These are phyloP conservation scores for Phylloporus sp. DNA, from an alignment of 768 basidiomycete genomes.

Conservation along the genomic window DNA sequence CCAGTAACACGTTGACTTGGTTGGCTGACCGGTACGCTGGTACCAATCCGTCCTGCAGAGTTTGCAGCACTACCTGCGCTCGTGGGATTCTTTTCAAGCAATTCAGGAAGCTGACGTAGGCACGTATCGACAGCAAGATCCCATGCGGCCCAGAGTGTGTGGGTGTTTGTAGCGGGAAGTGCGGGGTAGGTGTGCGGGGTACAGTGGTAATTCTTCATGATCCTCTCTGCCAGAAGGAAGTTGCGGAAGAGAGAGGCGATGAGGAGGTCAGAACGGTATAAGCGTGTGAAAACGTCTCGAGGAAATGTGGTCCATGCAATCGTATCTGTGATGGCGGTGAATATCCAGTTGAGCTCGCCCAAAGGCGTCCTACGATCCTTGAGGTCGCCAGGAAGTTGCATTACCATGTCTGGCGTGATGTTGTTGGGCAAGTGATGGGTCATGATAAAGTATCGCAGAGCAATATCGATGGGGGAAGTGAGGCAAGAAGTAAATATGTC, in stretches of 20 bases:
- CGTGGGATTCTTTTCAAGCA: slow-evolving; percentile 46
- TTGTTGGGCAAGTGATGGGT: slow-evolving; percentile 80
- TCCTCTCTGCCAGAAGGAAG: slow-evolving; percentile 92
- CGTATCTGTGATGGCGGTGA: slow-evolving; percentile 97
- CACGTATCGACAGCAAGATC: slow-evolving; percentile 95
- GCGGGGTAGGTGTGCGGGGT: slow-evolving; percentile 91
- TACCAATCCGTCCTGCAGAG: slow-evolving; percentile 13
- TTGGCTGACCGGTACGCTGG: slow-evolving; percentile 12
- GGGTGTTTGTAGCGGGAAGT: slow-evolving; percentile 94
- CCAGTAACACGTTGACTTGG: slow-evolving; percentile 16
- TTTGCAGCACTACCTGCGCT: slow-evolving; percentile 18
- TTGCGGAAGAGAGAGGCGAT: slow-evolving; percentile 97
- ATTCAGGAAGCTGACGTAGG: slow-evolving; percentile 84
- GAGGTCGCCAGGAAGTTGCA: slow-evolving; percentile 93
- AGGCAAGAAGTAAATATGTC: slow-evolving; percentile 97
- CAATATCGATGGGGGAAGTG: slow-evolving; percentile 97
- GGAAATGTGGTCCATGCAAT: slow-evolving; percentile 99
- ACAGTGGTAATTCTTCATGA: slow-evolving; percentile 97
- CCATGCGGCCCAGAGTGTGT: slow-evolving; percentile 96
- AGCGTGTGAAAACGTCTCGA: slow-evolving; percentile 84
- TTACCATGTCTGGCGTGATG: slow-evolving; percentile 83
- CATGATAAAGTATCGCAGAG: slow-evolving; percentile 89
- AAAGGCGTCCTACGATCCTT: slow-evolving; percentile 95
- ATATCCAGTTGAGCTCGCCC: slow-evolving; percentile 99
- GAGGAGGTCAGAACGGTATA: slow-evolving; percentile 92